phyloP scores from a whole-genome alignment of 495 filamentous ascomycete genomes.

The Neurospora sp. region DNA sequence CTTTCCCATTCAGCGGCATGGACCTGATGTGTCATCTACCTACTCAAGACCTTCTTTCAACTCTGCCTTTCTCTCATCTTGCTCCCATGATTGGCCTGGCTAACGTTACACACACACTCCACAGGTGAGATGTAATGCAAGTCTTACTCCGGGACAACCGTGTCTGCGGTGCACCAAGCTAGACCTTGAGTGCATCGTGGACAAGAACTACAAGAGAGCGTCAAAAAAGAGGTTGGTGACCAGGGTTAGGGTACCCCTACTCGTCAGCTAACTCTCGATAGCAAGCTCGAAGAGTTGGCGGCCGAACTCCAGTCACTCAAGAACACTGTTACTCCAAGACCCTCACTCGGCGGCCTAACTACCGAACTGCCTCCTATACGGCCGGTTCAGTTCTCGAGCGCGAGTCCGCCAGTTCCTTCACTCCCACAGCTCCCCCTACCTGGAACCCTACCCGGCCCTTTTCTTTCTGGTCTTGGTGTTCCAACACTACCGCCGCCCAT shows the following conservation, averaged over 20 bases:
- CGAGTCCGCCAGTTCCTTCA: background rate
- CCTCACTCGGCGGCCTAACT: background rate
- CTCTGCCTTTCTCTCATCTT: background rate
- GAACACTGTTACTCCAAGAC: constrained; percentile 26
- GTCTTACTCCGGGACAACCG: constrained; percentile 25
- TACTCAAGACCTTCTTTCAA: background rate
- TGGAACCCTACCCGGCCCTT: background rate
- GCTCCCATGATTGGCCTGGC: background rate
- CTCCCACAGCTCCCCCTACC: background rate
- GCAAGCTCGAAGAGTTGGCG: constrained; percentile 36
- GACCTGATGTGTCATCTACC: background rate
- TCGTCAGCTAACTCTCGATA: constrained; percentile 3
- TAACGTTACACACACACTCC: background rate
- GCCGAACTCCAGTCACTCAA: constrained; percentile 37
- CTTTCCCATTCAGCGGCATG: background rate
- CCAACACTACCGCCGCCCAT: constrained; percentile 5
- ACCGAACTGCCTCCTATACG: constrained; percentile 7
- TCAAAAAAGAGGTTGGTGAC: constrained; percentile 29
- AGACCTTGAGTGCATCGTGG: constrained; percentile 33
- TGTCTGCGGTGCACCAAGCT: constrained; percentile 36
- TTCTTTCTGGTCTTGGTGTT: constrained; percentile 3
- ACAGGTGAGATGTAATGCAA: constrained; percentile 37
- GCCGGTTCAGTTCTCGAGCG: constrained; percentile 7
- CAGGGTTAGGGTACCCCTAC: background rate
- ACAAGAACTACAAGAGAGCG: constrained; percentile 36